A percentile compares a stretch with the other conserved stretches of the same genome.
Conservation (phyloP, 169 alveolate species). For the Gregarina niphandrodes region DNA sequence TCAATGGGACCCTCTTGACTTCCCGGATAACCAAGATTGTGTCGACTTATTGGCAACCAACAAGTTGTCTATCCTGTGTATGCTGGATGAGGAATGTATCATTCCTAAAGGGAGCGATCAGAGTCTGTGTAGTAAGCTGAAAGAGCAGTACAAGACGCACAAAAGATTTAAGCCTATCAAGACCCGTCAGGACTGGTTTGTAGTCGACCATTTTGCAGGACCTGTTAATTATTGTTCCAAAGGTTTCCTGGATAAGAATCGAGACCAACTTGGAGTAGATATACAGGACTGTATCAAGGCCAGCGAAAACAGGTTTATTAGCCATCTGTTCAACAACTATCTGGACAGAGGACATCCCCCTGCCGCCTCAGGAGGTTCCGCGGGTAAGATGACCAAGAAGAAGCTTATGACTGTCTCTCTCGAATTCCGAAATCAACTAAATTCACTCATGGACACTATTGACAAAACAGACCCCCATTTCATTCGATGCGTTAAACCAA, state of each 20-base stretch:
- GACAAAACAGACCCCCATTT: constrained; percentile 57
- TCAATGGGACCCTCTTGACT: constrained; percentile 74
- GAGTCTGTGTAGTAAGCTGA: constrained; percentile 41
- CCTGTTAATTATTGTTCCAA: constrained; percentile 65
- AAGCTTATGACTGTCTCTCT: constrained; percentile 42
- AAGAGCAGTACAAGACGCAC: constrained; percentile 27
- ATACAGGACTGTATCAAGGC: constrained; percentile 9
- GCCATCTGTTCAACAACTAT: background rate
- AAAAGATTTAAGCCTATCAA: constrained; percentile 40
- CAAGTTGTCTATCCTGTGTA: constrained; percentile 46
- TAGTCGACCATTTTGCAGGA: constrained; percentile 84
- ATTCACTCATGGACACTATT: constrained; percentile 50
- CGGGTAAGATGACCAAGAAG: constrained; percentile 2
- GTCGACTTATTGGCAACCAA: constrained; percentile 67
- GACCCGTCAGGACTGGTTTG: constrained; percentile 44
- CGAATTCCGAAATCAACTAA: constrained; percentile 64
- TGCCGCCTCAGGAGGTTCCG: too few relatives aligned
- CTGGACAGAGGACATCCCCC: constrained; percentile 10
- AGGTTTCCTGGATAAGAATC: constrained; percentile 79
- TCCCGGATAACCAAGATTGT: constrained; percentile 79
- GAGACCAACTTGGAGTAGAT: constrained; percentile 59
- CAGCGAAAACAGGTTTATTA: background rate
- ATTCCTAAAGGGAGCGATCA: constrained; percentile 63
- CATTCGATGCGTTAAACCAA: constrained; percentile 75
- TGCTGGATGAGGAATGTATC: constrained; percentile 74